Conservation (phyloP, 768 basidiomycete genomes). For the Podaxis pistillaris region DNA sequence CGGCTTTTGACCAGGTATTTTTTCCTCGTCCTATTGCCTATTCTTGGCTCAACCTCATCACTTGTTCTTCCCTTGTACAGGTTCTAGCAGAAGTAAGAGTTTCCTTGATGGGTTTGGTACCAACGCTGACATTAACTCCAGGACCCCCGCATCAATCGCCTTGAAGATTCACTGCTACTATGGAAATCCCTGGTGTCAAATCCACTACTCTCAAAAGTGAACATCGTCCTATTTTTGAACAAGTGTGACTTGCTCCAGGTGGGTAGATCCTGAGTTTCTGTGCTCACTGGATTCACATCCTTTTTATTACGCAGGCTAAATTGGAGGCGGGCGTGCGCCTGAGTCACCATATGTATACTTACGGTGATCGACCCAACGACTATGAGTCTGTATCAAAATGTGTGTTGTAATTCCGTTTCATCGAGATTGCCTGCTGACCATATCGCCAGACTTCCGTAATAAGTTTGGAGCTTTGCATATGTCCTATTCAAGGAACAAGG, state of each 20-base stretch:
- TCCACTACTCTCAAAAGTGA: slow-evolving; percentile 69
- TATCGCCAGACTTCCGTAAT: slow-evolving; percentile 60
- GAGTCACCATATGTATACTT: slow-evolving; percentile 65
- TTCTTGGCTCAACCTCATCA: not conserved
- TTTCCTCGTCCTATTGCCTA: slow-evolving; percentile 2
- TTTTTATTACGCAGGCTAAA: slow-evolving; percentile 49
- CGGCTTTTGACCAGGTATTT: slow-evolving; percentile 73
- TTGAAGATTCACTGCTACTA: slow-evolving; percentile 75
- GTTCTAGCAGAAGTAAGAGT: slow-evolving; percentile 65
- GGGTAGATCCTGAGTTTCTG: slow-evolving; percentile 16
- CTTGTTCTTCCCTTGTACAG: slow-evolving; percentile 21
- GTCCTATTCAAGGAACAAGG: slow-evolving; percentile 63
- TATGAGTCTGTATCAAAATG: slow-evolving; percentile 75
- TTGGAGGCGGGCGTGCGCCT: slow-evolving; percentile 74
- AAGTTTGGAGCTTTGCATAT: slow-evolving; percentile 75
- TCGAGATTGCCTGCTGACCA: not conserved
- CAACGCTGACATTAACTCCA: slow-evolving; percentile 28
- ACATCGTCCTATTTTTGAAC: slow-evolving; percentile 80
- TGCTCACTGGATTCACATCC: slow-evolving; percentile 7
- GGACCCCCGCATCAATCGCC: slow-evolving; percentile 72
- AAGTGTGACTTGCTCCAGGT: slow-evolving; percentile 79
- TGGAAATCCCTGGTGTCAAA: slow-evolving; percentile 77
- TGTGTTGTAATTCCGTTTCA: slow-evolving; percentile 31
- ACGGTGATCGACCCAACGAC: slow-evolving; percentile 77
- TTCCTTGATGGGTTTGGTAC: slow-evolving; percentile 10